A percentile compares a stretch with the other conserved stretches of the same genome.
These are phyloP conservation scores for Mayamaea pseudoterrestris DNA, from an alignment of 108 stramenopile species.

Conservation along the genomic window DNA sequence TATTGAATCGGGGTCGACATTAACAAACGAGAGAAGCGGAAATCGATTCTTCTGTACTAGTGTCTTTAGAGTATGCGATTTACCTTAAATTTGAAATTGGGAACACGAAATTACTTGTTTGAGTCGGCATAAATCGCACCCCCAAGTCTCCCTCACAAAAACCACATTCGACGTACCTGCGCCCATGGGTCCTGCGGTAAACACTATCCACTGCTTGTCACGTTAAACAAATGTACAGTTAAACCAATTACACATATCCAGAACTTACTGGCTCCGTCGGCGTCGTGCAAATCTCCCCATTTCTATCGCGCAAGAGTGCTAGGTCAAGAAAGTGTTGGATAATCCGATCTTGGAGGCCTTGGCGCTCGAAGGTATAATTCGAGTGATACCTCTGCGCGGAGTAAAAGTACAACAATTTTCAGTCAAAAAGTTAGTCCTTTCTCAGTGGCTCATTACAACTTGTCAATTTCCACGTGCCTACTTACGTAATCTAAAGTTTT, in stretches of 20 bases:
- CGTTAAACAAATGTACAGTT: not conserved
- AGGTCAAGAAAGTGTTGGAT: slow-evolving; percentile 37
- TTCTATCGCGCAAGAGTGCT: slow-evolving; percentile 43
- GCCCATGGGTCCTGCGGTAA: slow-evolving; percentile 91
- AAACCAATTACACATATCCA: not conserved
- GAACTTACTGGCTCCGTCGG: slow-evolving; percentile 50
- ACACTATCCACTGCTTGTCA: slow-evolving; percentile 44
- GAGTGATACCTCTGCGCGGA: slow-evolving; percentile 55
- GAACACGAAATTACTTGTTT: too few relatives aligned
- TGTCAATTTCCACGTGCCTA: too few relatives aligned
- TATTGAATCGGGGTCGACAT: slow-evolving; percentile 82
- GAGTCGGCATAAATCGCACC: slow-evolving; percentile 22
- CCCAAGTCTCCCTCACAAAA: not conserved
- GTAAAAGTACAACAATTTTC: too few relatives aligned
- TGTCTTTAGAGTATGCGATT: slow-evolving; percentile 64
- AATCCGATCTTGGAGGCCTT: slow-evolving; percentile 57
- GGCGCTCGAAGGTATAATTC: slow-evolving; percentile 56
- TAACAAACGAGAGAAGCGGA: slow-evolving; percentile 68
- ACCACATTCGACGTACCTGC: too few relatives aligned
- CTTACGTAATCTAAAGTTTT: slow-evolving; percentile 45
- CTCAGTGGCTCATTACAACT: too few relatives aligned
- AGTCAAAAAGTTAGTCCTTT: too few relatives aligned
- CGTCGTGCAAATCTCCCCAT: slow-evolving; percentile 56
- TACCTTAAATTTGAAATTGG: too few relatives aligned
- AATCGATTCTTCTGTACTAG: slow-evolving; percentile 53